Evolutionary conservation across 163 green algal species (phyloP).

Genomic region (Chloromonas sp.): DNA sequence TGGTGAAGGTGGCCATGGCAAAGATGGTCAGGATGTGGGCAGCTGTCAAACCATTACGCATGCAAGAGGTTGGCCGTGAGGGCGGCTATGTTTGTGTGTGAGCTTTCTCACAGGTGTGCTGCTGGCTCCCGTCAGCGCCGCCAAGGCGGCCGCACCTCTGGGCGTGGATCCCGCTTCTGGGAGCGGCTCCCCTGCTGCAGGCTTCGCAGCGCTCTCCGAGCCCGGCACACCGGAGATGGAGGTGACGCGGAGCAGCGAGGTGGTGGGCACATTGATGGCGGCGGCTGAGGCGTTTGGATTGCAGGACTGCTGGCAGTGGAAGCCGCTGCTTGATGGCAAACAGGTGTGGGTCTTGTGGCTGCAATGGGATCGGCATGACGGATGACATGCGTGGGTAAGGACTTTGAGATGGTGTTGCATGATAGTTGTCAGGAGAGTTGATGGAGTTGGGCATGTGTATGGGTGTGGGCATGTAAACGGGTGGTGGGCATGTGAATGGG

Average conservation of each 20-base stretch:
- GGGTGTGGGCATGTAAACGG: too few relatives aligned
- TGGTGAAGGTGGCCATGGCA: too few relatives aligned
- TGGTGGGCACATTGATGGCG: constrained; percentile 31
- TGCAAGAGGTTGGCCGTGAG: too few relatives aligned
- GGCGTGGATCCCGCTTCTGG: constrained; percentile 24
- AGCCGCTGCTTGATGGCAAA: constrained; percentile 68
- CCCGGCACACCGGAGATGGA: not conserved
- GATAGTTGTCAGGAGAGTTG: too few relatives aligned
- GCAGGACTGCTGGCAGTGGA: constrained; percentile 58
- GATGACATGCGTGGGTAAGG: not conserved
- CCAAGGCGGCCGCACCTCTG: constrained; percentile 36
- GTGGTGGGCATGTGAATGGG: too few relatives aligned
- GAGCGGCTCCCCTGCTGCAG: not conserved
- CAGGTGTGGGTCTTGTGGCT: constrained; percentile 29
- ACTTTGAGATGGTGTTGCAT: too few relatives aligned
- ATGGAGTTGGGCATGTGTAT: too few relatives aligned
- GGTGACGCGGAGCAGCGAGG: not conserved
- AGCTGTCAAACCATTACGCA: too few relatives aligned
- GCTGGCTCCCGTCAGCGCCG: constrained; percentile 48
- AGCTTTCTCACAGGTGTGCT: constrained; percentile 28
- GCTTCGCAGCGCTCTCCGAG: not conserved
- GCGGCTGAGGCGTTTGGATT: constrained; percentile 56
- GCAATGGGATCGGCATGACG: not conserved
- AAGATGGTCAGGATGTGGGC: too few relatives aligned
- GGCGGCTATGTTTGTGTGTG: too few relatives aligned